A percentile compares a stretch with the other conserved stretches of the same genome.
These are phyloP conservation scores for Saccharomyces hybrid DNA, from an alignment of 1,139 yeast genomes.

Conservation along the genomic window DNA sequence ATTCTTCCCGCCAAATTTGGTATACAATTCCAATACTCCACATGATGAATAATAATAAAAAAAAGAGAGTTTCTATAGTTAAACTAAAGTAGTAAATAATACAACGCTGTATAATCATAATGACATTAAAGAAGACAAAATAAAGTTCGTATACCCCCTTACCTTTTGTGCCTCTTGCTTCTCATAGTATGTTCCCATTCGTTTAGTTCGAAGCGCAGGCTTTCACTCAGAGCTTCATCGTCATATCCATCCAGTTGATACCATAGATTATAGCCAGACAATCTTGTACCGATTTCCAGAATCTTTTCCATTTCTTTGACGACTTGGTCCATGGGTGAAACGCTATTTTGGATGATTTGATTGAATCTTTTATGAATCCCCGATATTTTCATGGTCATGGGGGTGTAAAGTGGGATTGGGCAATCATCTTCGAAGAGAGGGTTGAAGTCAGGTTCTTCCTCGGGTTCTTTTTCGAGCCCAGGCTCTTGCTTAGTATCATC, in stretches of 20 bases:
- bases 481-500: constrained; percentile 12
- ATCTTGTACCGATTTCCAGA: constrained; percentile 52
- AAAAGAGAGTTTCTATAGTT: background rate
- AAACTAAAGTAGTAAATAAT: background rate
- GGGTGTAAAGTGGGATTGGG: constrained; percentile 46
- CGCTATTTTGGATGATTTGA: constrained; percentile 65
- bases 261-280: constrained; percentile 66
- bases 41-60: constrained; percentile 8
- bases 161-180: constrained; percentile 33
- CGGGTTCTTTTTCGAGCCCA: constrained; percentile 13
- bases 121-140: background rate
- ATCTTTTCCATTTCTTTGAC: constrained; percentile 55
- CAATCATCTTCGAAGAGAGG: constrained; percentile 25
- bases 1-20: constrained; percentile 26
- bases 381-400: constrained; percentile 57
- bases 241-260: constrained; percentile 75
- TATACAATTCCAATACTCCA: constrained; percentile 27
- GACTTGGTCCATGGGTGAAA: constrained; percentile 49
- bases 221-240: constrained; percentile 45
- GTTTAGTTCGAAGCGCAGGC: constrained; percentile 32
- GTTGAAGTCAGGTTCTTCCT: background rate
- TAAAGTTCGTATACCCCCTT: background rate
- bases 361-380: constrained; percentile 60
- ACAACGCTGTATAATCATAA: background rate
- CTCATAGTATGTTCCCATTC: constrained; percentile 36